These are phyloP conservation scores for Globisporangium nunn DNA, from an alignment of 352 stramenopile genomes.

Conservation along the genomic window DNA sequence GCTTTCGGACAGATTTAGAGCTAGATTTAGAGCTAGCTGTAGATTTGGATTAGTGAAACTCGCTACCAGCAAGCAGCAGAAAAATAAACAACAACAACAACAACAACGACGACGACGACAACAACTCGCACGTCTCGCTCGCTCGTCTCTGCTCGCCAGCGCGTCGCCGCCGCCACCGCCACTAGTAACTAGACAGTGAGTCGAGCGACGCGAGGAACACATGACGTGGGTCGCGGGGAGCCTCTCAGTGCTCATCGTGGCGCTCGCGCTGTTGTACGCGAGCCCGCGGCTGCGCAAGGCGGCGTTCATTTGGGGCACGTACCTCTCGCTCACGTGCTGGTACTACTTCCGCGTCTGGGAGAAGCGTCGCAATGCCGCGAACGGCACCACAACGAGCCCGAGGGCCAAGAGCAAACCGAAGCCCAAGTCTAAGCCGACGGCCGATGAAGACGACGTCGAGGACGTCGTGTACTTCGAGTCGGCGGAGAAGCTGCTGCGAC, in stretches of 20 bases:
- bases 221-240: constrained; percentile 22
- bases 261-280: constrained; percentile 29
- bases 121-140: too few species aligned
- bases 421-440: constrained; percentile 16
- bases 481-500: constrained; percentile 24
- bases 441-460: constrained; percentile 15
- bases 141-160: too few species aligned
- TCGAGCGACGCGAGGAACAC: too few species aligned
- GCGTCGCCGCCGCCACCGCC: too few species aligned
- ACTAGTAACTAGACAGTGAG: neutral
- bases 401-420: constrained; percentile 14
- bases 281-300: constrained; percentile 52
- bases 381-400: constrained; percentile 10
- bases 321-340: constrained; percentile 75
- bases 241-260: constrained; percentile 27
- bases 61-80: too few species aligned
- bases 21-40: too few species aligned
- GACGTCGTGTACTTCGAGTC: constrained; percentile 50
- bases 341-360: constrained; percentile 79
- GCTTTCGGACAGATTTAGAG: too few species aligned
- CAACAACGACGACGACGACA: too few species aligned
- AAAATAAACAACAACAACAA: too few species aligned
- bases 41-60: too few species aligned
- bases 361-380: constrained; percentile 31
- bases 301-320: constrained; percentile 64